Base-by-base conservation (phyloP, 2,329 filamentous ascomycete genomes). In the Aspergillus amoenus region DNA sequence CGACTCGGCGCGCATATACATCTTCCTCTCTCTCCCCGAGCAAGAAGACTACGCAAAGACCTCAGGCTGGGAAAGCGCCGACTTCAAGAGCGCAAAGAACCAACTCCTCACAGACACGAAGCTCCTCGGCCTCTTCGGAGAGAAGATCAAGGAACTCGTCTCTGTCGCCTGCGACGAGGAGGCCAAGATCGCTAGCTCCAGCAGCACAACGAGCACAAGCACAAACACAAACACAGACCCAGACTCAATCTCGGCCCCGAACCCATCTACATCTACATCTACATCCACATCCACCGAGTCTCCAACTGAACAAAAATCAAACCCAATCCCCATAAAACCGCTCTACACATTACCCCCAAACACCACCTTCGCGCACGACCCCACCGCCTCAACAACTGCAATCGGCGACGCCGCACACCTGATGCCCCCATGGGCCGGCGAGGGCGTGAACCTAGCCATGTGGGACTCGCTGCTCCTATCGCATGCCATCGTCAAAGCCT, bases 351-450 rank as follows among this genome's bases (percentile, higher is more conserved):
- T 72, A 1, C 67, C 68, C 1, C 47, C 61, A 3, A 62, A 63
- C 6, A 21, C 39, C 13, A 46, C 39, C 1, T 70, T 66, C 65
- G 15, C 60, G 41, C 63, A 68, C 56, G 49, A 56, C 3, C 17
- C 54, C 4, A 21, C 22, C 11, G 21, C 32, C 6, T 55, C 59
- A 21, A 57, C 53, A n/a, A 71, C 69, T 2, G 44, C 70, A 1
- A 52, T 70, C 27, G 69, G 69, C 17, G 69, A 72, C 55, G 68
- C 69, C 4, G 68, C 69, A 3, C 68, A 72, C 47, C 51, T 72
- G 18, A 71, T 72, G 69, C 53, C 48, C 13, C 69, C 69, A 1
- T 72, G 66, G 56, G 65, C 66, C 2, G 69, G 68, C 4, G 63
- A 69, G 39, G 69, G 69, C 5, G 69, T 69, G 12, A 72, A 72